Evolutionary conservation across 2,329 filamentous ascomycete genomes (phyloP).

Genomic region (Aureobasidium sp.): DNA sequence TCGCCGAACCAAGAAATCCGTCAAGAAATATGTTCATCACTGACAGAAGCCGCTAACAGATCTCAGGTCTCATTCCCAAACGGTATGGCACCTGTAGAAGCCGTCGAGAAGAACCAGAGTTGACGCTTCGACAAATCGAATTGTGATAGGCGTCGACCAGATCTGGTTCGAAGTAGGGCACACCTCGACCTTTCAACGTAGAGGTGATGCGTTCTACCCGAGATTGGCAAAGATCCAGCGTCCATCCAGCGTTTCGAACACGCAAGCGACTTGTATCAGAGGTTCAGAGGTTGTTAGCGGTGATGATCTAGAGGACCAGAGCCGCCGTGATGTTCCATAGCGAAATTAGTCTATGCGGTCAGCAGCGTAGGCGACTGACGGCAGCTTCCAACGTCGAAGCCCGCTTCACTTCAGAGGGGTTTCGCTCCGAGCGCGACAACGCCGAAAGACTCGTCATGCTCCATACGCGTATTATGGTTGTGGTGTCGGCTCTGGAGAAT

Average conservation of each 20-base stretch:
- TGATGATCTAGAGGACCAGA: neutral
- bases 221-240: neutral
- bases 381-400: neutral
- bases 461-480: neutral
- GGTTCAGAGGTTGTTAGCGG: neutral
- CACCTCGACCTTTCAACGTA: neutral
- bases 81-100: neutral
- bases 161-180: neutral
- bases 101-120: neutral
- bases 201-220: neutral
- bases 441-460: neutral
- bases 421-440: neutral
- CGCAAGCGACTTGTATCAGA: neutral
- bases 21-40: neutral
- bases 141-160: neutral
- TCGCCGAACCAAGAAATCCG: neutral
- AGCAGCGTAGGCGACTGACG: neutral
- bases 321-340: neutral
- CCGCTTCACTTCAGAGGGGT: neutral
- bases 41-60: neutral
- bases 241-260: neutral
- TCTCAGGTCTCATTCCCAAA: neutral
- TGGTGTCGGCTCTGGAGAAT: neutral
- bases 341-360: neutral
- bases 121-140: neutral